These are phyloP conservation scores for Magnolia officinalis DNA, from an alignment of 164 flowering plant genomes.

Conservation along the genomic window DNA sequence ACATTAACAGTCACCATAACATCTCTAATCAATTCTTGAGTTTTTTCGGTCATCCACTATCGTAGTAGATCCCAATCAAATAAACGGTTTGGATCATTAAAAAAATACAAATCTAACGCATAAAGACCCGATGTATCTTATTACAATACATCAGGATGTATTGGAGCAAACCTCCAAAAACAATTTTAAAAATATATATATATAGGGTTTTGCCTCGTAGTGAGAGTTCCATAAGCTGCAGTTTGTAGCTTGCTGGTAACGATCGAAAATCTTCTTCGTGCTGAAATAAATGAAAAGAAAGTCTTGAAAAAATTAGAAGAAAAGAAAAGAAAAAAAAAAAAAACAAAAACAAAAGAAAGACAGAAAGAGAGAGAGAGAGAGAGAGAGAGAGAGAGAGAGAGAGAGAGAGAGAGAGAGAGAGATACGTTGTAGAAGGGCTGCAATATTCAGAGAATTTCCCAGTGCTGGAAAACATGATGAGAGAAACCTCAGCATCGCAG, in stretches of 20 bases:
- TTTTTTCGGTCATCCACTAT: too few relatives aligned
- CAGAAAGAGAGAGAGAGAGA: too few relatives aligned
- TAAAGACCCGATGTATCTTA: too few relatives aligned
- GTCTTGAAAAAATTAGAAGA: not conserved
- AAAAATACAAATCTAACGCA: too few relatives aligned
- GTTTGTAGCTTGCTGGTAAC: conserved; percentile 44
- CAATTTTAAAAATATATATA: not conserved
- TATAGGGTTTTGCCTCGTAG: conserved; percentile 41
- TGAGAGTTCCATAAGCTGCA: conserved; percentile 60
- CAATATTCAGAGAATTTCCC: conserved; percentile 43
- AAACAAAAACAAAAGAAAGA: not conserved
- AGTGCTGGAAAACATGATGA: conserved; percentile 51
- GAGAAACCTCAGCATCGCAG: conserved; percentile 66
- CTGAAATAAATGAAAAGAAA: conserved; percentile 21
- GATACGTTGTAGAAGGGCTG: conserved; percentile 51
- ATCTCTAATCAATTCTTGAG: too few relatives aligned
- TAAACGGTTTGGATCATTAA: too few relatives aligned
- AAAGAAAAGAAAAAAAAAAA: not conserved
- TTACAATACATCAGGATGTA: too few relatives aligned
- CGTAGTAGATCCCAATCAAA: too few relatives aligned
- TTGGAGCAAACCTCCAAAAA: not conserved
- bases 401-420: too few relatives aligned
- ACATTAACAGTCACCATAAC: too few relatives aligned
- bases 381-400: too few relatives aligned
- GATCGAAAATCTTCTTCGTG: conserved; percentile 53